Evolutionary conservation across 2,329 filamentous ascomycete species (phyloP).

Genomic region (Gaeumannomyces tritici): DNA sequence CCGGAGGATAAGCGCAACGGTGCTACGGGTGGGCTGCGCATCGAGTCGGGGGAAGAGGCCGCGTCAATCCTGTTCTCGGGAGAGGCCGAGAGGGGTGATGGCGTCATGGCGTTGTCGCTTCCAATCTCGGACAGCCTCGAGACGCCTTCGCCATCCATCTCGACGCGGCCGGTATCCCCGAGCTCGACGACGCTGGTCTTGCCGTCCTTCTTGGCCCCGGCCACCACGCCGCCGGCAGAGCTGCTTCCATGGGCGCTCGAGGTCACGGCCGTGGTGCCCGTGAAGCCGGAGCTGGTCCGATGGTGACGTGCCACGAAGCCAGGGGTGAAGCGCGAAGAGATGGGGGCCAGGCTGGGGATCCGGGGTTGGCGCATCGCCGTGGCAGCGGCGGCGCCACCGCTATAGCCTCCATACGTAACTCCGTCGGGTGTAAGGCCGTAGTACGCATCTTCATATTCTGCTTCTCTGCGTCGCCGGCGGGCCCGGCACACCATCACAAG

Average conservation of each 20-base stretch:
- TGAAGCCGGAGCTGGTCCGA: slow-evolving; percentile 6
- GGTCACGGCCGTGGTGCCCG: slow-evolving; percentile 3
- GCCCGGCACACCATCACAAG: slow-evolving; percentile 3
- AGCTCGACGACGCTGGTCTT: not conserved
- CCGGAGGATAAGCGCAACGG: not conserved
- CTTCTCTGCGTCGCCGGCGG: not conserved
- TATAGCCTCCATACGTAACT: slow-evolving; percentile 13
- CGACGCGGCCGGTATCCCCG: not conserved
- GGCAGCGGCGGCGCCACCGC: not conserved
- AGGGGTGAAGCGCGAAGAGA: not conserved
- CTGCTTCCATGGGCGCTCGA: not conserved
- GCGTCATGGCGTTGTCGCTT: not conserved
- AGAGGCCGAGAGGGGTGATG: not conserved
- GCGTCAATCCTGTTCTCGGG: not conserved
- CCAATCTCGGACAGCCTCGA: not conserved
- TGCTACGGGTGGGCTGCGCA: not conserved
- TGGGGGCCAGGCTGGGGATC: not conserved
- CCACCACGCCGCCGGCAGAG: not conserved
- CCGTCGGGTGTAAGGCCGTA: slow-evolving; percentile 23
- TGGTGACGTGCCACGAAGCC: slow-evolving; percentile 6
- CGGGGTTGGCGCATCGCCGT: not conserved
- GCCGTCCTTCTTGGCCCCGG: not conserved
- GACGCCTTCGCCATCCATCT: slow-evolving; percentile 1
- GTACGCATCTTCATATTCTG: slow-evolving; percentile 22
- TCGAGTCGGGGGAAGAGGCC: not conserved